These are phyloP conservation scores for Moniliella sp. DNA, from an alignment of 1,284 basidiomycete genomes.

Conservation along the genomic window DNA sequence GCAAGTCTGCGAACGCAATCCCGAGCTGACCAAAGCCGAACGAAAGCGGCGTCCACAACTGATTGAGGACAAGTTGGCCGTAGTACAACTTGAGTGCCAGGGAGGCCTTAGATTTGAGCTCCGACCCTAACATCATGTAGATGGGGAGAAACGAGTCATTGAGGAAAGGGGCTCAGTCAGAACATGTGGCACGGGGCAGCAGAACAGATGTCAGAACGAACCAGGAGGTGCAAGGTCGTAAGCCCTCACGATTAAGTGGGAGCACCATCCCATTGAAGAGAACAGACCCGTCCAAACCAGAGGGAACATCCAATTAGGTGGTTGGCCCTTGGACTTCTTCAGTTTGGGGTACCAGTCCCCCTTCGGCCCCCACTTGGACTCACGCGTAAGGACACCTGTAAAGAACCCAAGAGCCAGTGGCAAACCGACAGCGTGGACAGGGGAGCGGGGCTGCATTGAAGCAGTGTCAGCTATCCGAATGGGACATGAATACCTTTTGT, in stretches of 20 bases:
- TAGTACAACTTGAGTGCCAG: slow-evolving; percentile 49
- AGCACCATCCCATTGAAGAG: slow-evolving; percentile 47
- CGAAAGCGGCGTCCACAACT: slow-evolving; percentile 50
- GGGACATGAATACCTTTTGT: too few relatives aligned
- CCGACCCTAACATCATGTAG: slow-evolving; percentile 5
- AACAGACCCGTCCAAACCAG: slow-evolving; percentile 39
- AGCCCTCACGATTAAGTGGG: slow-evolving; percentile 40
- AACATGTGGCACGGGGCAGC: background rate
- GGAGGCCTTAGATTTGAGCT: slow-evolving; percentile 37
- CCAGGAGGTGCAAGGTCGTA: slow-evolving; percentile 23
- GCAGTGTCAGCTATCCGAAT: too few relatives aligned
- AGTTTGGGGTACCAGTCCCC: slow-evolving; percentile 15
- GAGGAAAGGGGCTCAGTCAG: background rate
- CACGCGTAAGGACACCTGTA: slow-evolving; percentile 7
- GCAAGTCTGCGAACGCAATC: slow-evolving; percentile 44
- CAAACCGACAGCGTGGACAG: slow-evolving; percentile 22
- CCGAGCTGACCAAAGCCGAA: slow-evolving; percentile 39
- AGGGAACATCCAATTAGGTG: slow-evolving; percentile 7
- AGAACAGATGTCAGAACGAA: too few relatives aligned
- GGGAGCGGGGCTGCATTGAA: slow-evolving; percentile 15
- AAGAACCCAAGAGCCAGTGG: slow-evolving; percentile 11
- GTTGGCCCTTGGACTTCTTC: slow-evolving; percentile 17
- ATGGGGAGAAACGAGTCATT: background rate
- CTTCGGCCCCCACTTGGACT: slow-evolving; percentile 3
- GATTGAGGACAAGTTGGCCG: slow-evolving; percentile 48